These are phyloP conservation scores for Cercospora zeae-maydis DNA, from an alignment of 2,329 filamentous ascomycete genomes.

Conservation along the genomic window DNA sequence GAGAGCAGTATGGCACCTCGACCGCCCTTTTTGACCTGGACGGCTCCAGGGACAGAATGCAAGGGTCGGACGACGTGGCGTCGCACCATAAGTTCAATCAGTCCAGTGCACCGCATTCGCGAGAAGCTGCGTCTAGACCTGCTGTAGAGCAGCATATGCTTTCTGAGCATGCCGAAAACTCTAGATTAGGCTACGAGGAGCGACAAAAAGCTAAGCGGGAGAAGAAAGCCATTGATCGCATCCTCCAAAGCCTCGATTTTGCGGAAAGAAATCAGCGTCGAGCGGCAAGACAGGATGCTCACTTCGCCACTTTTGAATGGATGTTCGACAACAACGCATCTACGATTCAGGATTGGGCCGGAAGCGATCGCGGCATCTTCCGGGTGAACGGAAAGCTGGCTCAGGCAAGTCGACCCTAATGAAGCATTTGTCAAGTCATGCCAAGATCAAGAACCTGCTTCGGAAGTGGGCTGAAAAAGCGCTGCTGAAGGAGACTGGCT, in stretches of 20 bases:
- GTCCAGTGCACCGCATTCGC: neutral
- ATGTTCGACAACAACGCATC: neutral
- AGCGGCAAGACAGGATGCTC: neutral
- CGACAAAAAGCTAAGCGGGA: neutral
- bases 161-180: neutral
- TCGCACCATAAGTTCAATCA: neutral
- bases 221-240: neutral
- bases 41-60: neutral
- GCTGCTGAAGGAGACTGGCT: neutral
- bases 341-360: neutral
- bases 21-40: neutral
- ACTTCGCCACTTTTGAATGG: neutral
- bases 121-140: neutral
- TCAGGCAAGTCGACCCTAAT: conserved; percentile 22
- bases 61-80: neutral
- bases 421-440: conserved; percentile 9
- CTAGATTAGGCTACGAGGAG: neutral
- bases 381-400: conserved; percentile 27
- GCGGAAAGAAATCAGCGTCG: neutral
- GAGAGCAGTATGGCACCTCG: neutral
- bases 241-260: neutral
- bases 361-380: conserved; percentile 6
- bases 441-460: neutral
- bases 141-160: neutral
- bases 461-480: conserved; percentile 8